phyloP scores from a whole-genome alignment of 176 grass and related monocot genomes.

The Coix lacrymajobi region DNA sequence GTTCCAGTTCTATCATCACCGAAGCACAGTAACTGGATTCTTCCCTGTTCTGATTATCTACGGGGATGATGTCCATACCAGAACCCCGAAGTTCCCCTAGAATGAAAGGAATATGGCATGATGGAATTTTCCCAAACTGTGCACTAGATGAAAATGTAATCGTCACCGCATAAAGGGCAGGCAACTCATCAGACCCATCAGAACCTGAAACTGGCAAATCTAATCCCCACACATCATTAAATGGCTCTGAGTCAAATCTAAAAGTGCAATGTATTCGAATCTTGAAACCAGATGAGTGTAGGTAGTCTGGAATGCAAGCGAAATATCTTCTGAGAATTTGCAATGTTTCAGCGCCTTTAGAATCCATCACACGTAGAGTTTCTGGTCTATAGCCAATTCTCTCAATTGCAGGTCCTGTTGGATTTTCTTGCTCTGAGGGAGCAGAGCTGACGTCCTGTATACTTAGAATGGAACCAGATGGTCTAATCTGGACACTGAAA shows the following conservation, averaged over 20 bases:
- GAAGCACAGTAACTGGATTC: slow-evolving; percentile 40
- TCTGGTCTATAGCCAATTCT: slow-evolving; percentile 51
- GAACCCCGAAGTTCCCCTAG: slow-evolving; percentile 60
- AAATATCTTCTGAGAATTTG: slow-evolving; percentile 76
- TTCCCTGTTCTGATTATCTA: slow-evolving; percentile 32
- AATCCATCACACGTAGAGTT: slow-evolving; percentile 63
- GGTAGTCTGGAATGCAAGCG: slow-evolving; percentile 65
- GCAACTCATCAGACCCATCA: slow-evolving; percentile 44
- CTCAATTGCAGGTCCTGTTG: slow-evolving; percentile 28
- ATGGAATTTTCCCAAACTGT: slow-evolving; percentile 67
- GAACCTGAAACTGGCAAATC: slow-evolving; percentile 36
- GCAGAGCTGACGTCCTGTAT: slow-evolving; percentile 50
- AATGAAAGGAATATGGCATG: slow-evolving; percentile 81
- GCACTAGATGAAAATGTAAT: slow-evolving; percentile 66
- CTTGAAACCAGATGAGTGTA: slow-evolving; percentile 63
- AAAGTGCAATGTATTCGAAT: slow-evolving; percentile 82
- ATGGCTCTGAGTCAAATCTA: slow-evolving; percentile 78
- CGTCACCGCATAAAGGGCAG: slow-evolving; percentile 75
- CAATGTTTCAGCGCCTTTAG: slow-evolving; percentile 63
- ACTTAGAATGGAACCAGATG: slow-evolving; percentile 39
- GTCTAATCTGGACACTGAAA: slow-evolving; percentile 47
- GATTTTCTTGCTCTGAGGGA: slow-evolving; percentile 37
- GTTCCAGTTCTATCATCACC: slow-evolving; percentile 75
- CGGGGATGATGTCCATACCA: slow-evolving; percentile 51
- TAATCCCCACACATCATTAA: slow-evolving; percentile 52